Evolutionary conservation across 768 basidiomycete genomes (phyloP).

Genomic region (Pleurotus ostreatus): DNA sequence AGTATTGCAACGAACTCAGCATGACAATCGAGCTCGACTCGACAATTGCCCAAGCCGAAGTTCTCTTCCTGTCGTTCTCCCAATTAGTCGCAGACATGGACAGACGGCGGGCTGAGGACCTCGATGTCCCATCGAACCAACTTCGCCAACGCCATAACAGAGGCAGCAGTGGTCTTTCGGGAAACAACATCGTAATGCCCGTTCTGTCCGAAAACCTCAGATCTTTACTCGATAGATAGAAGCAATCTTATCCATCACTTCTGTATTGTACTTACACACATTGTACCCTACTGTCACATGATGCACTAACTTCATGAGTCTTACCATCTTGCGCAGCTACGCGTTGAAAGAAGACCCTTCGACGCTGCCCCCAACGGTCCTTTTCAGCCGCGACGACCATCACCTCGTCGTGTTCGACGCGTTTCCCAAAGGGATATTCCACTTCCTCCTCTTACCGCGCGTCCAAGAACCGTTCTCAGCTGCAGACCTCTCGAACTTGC

Average conservation of each 20-base stretch:
- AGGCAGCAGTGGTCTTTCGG: constrained; percentile 9
- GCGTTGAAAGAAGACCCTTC: constrained; percentile 44
- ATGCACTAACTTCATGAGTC: constrained; percentile 21
- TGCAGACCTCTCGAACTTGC: constrained; percentile 48
- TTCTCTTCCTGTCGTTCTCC: constrained; percentile 89
- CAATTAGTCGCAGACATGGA: constrained; percentile 89
- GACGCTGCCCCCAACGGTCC: constrained; percentile 53
- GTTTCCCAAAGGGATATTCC: constrained; percentile 82
- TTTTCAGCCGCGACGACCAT: constrained; percentile 50
- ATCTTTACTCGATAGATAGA: constrained; percentile 49
- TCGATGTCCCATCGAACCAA: constrained; percentile 31
- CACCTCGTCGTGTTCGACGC: constrained; percentile 70
- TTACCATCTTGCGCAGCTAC: constrained; percentile 59
- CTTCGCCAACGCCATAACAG: constrained; percentile 15
- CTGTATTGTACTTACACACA: background rate
- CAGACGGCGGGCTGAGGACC: constrained; percentile 63
- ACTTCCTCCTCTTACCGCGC: constrained; percentile 84
- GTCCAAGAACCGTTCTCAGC: constrained; percentile 26
- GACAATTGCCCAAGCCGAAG: constrained; percentile 94
- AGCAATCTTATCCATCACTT: background rate
- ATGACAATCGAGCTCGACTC: constrained; percentile 97
- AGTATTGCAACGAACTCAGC: constrained; percentile 93
- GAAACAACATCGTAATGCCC: constrained; percentile 36
- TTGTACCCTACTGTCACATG: background rate
- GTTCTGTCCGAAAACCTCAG: constrained; percentile 60